A percentile compares a stretch with the other conserved stretches of the same genome.
These are phyloP conservation scores for Kodamaea sp. DNA, from an alignment of 1,139 yeast genomes.

Conservation along the genomic window DNA sequence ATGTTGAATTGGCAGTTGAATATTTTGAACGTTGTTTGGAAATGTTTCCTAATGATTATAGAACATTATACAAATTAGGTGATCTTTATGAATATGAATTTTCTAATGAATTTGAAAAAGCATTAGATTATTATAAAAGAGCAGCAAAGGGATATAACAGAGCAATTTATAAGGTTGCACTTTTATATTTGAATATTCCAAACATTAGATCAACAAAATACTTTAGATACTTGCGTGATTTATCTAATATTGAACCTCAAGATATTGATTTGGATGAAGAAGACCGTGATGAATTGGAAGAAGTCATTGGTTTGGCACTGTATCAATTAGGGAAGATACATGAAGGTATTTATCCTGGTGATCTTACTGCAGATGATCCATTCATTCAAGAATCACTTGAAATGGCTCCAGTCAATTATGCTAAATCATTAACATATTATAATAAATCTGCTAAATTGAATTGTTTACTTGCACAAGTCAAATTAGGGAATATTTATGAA, in stretches of 20 bases:
- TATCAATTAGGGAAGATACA: constrained; percentile 64
- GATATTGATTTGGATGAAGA: constrained; percentile 36
- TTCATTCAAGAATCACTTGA: constrained; percentile 35
- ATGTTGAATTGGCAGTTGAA: constrained; percentile 28
- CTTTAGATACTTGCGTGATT: constrained; percentile 36
- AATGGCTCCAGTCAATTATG: constrained; percentile 47
- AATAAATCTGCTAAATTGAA: constrained; percentile 73
- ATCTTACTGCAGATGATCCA: constrained; percentile 34
- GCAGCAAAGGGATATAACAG: constrained; percentile 45
- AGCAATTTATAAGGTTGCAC: constrained; percentile 42
- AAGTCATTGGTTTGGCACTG: constrained; percentile 41
- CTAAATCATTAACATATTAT: constrained; percentile 66
- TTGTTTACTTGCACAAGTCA: constrained; percentile 79
- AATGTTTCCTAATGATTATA: constrained; percentile 31
- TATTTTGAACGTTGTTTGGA: constrained; percentile 35
- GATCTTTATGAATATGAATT: constrained; percentile 39
- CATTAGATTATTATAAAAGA: constrained; percentile 34
- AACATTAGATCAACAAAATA: constrained; percentile 33
- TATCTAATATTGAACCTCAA: constrained; percentile 34
- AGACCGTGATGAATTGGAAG: constrained; percentile 41
- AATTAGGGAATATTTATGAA: constrained; percentile 84
- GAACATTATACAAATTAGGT: constrained; percentile 39
- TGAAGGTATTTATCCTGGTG: constrained; percentile 61
- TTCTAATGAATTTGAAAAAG: constrained; percentile 29
- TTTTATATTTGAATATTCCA: constrained; percentile 37